Evolutionary conservation across 192 early-diverging fungal genomes (phyloP).

Genomic region (Chytriomyces hyalinus): DNA sequence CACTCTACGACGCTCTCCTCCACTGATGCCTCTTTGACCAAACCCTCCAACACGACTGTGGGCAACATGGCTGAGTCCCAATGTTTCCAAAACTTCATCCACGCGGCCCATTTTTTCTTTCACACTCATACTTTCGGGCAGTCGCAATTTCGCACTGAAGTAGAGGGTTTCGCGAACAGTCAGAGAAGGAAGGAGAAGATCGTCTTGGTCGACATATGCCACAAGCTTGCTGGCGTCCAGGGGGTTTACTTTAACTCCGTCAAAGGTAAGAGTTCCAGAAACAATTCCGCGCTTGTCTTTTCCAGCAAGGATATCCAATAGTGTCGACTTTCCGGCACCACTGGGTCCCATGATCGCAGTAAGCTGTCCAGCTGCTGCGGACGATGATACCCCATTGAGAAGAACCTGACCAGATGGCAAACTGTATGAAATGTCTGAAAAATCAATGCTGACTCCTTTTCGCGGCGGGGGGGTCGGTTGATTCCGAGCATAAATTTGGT

Average conservation of each 20-base stretch:
- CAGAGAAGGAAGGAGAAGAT: constrained; percentile 53
- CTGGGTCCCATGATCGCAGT: constrained; percentile 91
- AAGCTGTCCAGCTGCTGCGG: constrained; percentile 72
- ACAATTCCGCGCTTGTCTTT: constrained; percentile 55
- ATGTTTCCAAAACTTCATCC: constrained; percentile 64
- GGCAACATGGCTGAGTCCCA: constrained; percentile 68
- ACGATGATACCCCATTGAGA: constrained; percentile 71
- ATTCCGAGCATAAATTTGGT: constrained; percentile 23
- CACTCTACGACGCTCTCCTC: constrained; percentile 65
- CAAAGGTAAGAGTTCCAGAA: constrained; percentile 42
- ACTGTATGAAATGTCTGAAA: constrained; percentile 39
- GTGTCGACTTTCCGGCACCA: constrained; percentile 87
- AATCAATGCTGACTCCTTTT: constrained; percentile 40
- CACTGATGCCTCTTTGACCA: constrained; percentile 49
- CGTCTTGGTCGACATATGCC: constrained; percentile 62
- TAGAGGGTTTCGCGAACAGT: constrained; percentile 80
- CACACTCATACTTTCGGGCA: constrained; percentile 60
- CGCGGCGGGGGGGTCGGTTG: constrained; percentile 32
- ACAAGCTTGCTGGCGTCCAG: constrained; percentile 31
- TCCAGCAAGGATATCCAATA: constrained; percentile 81
- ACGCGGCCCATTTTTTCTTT: constrained; percentile 65
- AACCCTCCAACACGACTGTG: constrained; percentile 57
- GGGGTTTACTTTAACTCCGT: constrained; percentile 32
- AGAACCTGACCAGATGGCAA: constrained; percentile 55
- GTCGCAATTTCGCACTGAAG: constrained; percentile 76